phyloP scores from a whole-genome alignment of 306 rosid species.

The Glycyrrhiza uralensis region DNA sequence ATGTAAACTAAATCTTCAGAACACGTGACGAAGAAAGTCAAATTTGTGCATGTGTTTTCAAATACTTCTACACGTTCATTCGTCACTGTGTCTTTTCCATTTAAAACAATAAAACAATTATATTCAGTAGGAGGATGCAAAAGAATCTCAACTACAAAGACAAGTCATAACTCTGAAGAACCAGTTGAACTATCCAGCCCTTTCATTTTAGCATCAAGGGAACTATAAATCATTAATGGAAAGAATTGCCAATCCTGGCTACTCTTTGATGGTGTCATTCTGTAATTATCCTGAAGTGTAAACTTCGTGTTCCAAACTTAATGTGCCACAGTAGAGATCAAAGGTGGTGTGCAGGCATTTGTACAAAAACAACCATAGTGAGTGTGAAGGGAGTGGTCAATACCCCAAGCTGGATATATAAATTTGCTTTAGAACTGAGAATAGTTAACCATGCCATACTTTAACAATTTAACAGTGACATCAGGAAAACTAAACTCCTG shows the following conservation, averaged over 20 bases:
- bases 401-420: neutral
- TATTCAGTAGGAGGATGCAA: neutral
- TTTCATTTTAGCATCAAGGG: neutral
- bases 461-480: neutral
- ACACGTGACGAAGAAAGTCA: neutral
- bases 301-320: constrained; percentile 1
- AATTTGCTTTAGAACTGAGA: constrained; percentile 2
- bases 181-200: neutral
- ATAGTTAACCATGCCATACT: neutral
- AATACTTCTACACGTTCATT: neutral
- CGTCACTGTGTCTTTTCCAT: constrained; percentile 1
- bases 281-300: neutral
- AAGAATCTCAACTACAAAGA: neutral
- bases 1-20: neutral
- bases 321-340: neutral
- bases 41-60: neutral
- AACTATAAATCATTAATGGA: constrained; percentile 12
- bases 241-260: neutral
- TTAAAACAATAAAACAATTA: neutral
- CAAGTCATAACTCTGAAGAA: neutral
- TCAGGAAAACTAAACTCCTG: neutral
- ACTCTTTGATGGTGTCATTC: neutral
- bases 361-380: neutral
- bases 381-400: neutral
- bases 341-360: neutral